Base-by-base conservation (phyloP, 805 yeast species). In the Wickerhamomyces rabaulensis region DNA sequence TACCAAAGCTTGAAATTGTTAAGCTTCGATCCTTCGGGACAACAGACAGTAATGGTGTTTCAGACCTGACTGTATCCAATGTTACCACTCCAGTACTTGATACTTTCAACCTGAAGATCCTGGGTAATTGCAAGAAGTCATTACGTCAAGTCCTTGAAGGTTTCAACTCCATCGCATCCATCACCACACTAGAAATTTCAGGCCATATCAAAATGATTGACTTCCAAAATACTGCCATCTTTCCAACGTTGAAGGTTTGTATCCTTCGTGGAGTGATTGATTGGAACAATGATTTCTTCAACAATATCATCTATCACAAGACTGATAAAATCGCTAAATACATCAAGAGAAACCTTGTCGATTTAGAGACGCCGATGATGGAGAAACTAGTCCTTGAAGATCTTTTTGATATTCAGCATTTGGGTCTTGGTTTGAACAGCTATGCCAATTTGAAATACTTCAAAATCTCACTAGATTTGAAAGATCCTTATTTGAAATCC, bases 1-100 rank as follows among this genome's bases (percentile, higher is more conserved):
- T 45, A 1, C 48, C 48, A 29, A 41, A 38, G 9, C 27, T 45
- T 7, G 39, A 39, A 8, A 19, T 16, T 20, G 13, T 46, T 3
- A 33, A 41, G 17, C 10, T 42, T 6, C 26, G 38, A 15, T 20
- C 38, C 15, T 40, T 40, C 21, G 45, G 39, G 8, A 20, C 23
- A 6, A 23, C 25, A 12, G 40, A 16, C 7, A 31, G 17, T 15
- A 31, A 22, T 5, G 36, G 43, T 21, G 15, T 23, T 8, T 21
- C 50, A 9, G 42, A 43, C 9, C 9, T 40, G 2, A 17, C 23
- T 3, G 19, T 47, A 17, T 26, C 9, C 3, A 41, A 38, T 17
- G 12, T 43, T 9, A 13, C 23, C 8, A 15, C 31, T 9, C 46
- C 44, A 16, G 27, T 29, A 4, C n/a, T 47, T 19, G 17, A 25